Base-by-base conservation (phyloP, 176 grass and related monocot genomes). In the Carex myosuroides region DNA sequence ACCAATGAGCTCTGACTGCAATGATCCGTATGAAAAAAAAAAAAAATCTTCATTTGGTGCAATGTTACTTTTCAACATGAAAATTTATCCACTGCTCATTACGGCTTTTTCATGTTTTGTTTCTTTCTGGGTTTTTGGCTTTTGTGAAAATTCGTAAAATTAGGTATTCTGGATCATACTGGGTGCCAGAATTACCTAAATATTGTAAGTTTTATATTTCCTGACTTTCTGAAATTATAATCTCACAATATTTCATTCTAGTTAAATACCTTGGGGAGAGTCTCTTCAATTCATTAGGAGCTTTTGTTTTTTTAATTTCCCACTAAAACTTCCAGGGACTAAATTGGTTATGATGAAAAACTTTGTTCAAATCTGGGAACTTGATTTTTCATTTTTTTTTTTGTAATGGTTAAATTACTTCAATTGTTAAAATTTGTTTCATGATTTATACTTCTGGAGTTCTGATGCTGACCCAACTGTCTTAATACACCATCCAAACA, bases 381-480 rank as follows among this genome's bases (percentile, higher is more conserved):
- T 77, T 77, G 52, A 52, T 13, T 32, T 30, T 77, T 24, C 48
- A 9, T 76, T 55, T 55, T 24, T 76, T 20, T 7, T 39, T 39
- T 39, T 39, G 4, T 42, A 44, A 71, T 44, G 37, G 44, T 74
- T 78, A 78, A 78, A 56, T 55, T 78, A 78, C 48, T 57, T 57
- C 50, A 3, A 57, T 56, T 78, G 5, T 13, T 70, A 8, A 62
- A 62, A 62, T 62, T 17, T 32, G 6, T 55, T 32, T 33, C 48
- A 32, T 77, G 50, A 78, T 78, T 78, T 78, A 57, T 78, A 26
- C 53, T 32, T 78, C 24, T 57, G 73, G 24, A 57, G 73, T 16
- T 78, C 24, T 78, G 73, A 52, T 78, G 73, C 14, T 78, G 73
- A 78, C 73, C 13, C 72, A 53, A 78, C 73, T 78, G 73, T 56